These are phyloP conservation scores for Yueomyces sp. DNA, from an alignment of 805 yeast species.

Conservation along the genomic window DNA sequence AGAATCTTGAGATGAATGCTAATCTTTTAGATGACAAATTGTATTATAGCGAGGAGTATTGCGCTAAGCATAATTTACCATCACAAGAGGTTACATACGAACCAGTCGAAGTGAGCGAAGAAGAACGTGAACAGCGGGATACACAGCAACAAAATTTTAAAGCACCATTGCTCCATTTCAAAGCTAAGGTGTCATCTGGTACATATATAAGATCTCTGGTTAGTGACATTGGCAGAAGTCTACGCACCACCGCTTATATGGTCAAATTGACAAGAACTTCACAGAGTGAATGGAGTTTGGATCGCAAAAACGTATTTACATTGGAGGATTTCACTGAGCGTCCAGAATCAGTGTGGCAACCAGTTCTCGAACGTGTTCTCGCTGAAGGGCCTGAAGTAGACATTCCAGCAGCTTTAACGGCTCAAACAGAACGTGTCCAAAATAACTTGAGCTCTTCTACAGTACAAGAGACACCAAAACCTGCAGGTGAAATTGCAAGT, in stretches of 20 bases:
- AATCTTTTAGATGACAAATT: constrained; percentile 52
- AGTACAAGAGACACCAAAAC: too few species aligned
- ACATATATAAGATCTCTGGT: constrained; percentile 84
- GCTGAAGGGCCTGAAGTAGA: constrained; percentile 26
- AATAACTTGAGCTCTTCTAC: too few species aligned
- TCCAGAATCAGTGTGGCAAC: constrained; percentile 57
- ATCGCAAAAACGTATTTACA: constrained; percentile 51
- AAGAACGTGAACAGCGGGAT: constrained; percentile 15
- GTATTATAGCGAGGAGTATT: constrained; percentile 44
- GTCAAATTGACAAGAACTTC: constrained; percentile 57
- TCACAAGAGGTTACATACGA: constrained; percentile 26
- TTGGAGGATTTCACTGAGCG: constrained; percentile 50
- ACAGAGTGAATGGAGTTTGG: constrained; percentile 80
- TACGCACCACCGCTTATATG: constrained; percentile 79
- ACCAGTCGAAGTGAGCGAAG: constrained; percentile 28
- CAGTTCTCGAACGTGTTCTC: constrained; percentile 43
- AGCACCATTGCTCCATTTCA: constrained; percentile 62
- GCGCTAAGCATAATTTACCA: constrained; percentile 30
- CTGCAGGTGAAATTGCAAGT: too few species aligned
- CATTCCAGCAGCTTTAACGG: not conserved
- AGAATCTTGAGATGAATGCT: constrained; percentile 24
- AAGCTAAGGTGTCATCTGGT: constrained; percentile 80
- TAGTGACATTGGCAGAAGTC: constrained; percentile 76
- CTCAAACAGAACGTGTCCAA: not conserved
- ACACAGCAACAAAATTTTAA: constrained; percentile 29